phyloP scores from a whole-genome alignment of 116 monocot genomes.

The Dioscorea cayenensis region DNA sequence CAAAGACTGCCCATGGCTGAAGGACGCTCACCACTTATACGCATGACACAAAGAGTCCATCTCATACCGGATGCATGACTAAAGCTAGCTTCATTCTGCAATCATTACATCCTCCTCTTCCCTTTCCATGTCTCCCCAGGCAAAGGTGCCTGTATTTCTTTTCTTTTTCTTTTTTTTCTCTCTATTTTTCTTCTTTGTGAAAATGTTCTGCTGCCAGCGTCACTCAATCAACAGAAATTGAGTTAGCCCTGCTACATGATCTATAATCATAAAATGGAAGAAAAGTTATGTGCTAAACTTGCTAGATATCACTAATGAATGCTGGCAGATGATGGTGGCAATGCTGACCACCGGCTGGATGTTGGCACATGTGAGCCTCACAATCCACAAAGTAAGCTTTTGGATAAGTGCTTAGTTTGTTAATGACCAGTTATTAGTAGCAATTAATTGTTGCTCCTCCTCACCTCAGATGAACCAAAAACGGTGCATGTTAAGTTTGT shows the following conservation, averaged over 20 bases:
- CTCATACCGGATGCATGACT: no score
- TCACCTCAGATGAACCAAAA: neutral
- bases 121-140: neutral
- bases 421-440: neutral
- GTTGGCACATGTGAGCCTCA: neutral
- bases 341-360: neutral
- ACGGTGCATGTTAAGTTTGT: slow-evolving; percentile 22
- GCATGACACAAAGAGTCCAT: no score
- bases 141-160: neutral
- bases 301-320: neutral
- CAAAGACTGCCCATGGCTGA: no score
- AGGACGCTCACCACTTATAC: no score
- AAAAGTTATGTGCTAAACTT: neutral
- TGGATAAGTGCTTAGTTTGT: neutral
- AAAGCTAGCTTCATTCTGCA: no score
- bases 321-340: neutral
- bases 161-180: neutral
- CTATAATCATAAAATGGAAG: neutral
- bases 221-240: neutral
- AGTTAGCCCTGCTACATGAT: neutral
- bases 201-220: neutral
- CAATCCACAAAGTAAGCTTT: neutral
- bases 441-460: neutral
- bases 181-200: neutral
- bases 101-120: neutral